These are phyloP conservation scores for Erodium moschatum DNA, from an alignment of 441 rosid species.

Conservation along the genomic window DNA sequence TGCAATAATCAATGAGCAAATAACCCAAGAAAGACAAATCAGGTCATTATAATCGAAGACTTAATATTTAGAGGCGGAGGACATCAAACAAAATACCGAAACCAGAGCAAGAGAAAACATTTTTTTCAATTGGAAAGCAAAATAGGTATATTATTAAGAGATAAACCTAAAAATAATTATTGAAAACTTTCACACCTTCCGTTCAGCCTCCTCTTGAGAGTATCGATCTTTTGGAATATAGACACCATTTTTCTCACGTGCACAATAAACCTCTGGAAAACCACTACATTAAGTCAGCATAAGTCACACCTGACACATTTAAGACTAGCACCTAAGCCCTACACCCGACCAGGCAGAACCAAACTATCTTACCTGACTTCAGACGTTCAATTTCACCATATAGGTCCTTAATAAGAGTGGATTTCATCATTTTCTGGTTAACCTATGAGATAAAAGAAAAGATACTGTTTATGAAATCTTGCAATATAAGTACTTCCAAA, in stretches of 20 bases:
- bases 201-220: slow-evolving; percentile 85
- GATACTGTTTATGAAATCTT: too few species aligned
- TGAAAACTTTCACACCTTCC: slow-evolving; percentile 45
- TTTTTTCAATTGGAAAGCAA: too few species aligned
- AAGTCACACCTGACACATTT: neutral
- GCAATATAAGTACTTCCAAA: too few species aligned
- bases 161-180: too few species aligned
- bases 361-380: neutral
- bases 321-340: neutral
- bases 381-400: slow-evolving; percentile 6
- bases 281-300: neutral
- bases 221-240: slow-evolving; percentile 89
- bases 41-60: neutral
- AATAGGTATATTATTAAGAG: too few species aligned
- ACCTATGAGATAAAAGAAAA: slow-evolving; percentile 35
- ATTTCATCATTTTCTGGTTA: slow-evolving; percentile 98
- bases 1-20: neutral
- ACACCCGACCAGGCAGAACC: neutral
- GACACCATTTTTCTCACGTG: slow-evolving; percentile 95
- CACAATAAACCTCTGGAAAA: slow-evolving; percentile 81
- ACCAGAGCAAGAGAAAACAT: too few species aligned
- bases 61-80: too few species aligned
- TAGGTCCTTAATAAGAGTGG: slow-evolving; percentile 7
- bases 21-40: neutral
- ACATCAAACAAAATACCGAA: too few species aligned